Evolutionary conservation across 441 rosid species (phyloP).

Genomic region (Geranium incanum): DNA sequence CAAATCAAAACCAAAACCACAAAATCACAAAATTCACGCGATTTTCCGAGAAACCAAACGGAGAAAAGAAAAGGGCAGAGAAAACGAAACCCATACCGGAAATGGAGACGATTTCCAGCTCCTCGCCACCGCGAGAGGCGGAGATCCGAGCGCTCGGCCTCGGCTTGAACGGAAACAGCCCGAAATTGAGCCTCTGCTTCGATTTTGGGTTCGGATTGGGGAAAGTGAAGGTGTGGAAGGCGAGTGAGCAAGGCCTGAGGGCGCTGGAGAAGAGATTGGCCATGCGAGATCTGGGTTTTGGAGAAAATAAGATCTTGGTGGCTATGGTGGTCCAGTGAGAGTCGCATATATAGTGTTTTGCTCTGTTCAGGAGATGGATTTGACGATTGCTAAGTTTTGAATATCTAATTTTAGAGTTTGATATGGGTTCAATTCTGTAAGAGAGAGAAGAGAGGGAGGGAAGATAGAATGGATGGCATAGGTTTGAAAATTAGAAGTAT

Average conservation of each 20-base stretch:
- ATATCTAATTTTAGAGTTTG: too few species aligned
- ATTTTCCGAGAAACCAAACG: neutral
- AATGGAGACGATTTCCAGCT: neutral
- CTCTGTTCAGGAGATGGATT: neutral
- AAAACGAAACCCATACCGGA: slow-evolving; percentile 2
- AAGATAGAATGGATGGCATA: too few species aligned
- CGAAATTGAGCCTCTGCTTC: neutral
- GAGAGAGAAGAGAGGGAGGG: too few species aligned
- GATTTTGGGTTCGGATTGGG: neutral
- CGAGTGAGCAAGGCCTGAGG: slow-evolving; percentile 3
- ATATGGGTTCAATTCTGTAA: too few species aligned
- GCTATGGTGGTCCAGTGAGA: neutral
- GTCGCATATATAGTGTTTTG: neutral
- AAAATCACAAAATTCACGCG: neutral
- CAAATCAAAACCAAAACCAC: neutral
- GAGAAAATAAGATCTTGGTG: neutral
- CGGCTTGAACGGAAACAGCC: neutral
- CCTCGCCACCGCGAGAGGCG: neutral
- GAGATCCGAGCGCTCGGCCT: neutral
- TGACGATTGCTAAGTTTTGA: neutral
- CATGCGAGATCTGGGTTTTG: neutral
- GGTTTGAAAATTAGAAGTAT: too few species aligned
- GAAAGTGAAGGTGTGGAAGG: neutral
- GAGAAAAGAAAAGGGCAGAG: neutral
- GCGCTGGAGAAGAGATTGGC: neutral